phyloP scores from a whole-genome alignment of 129 eudicot species.

The Dittrichia graveolens region DNA sequence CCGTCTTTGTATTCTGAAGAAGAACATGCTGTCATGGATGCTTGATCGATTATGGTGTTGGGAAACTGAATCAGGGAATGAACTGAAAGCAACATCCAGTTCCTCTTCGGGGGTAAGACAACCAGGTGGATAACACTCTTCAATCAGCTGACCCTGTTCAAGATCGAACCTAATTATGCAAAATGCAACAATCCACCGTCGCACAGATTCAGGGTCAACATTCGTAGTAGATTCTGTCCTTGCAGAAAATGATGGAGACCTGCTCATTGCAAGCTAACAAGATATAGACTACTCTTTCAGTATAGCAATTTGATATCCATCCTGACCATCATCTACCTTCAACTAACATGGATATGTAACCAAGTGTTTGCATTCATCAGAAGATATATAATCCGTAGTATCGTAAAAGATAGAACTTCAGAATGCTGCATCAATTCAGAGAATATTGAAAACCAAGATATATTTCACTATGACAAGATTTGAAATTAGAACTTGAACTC shows the following conservation, averaged over 20 bases:
- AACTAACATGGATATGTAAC: conserved; percentile 16
- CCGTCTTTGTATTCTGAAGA: conserved; percentile 71
- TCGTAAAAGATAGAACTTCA: conserved; percentile 14
- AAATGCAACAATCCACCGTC: conserved; percentile 82
- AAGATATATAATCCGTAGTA: conserved; percentile 5
- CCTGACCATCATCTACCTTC: conserved; percentile 26
- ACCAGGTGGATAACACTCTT: conserved; percentile 89
- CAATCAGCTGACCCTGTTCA: conserved; percentile 91
- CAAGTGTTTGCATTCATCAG: conserved; percentile 14
- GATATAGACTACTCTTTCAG: conserved; percentile 24
- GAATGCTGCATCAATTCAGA: conserved; percentile 18
- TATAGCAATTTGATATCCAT: conserved; percentile 24
- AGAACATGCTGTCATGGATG: conserved; percentile 92
- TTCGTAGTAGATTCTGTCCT: conserved; percentile 51
- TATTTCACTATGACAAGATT: neutral
- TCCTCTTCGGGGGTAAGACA: conserved; percentile 92
- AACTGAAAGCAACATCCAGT: conserved; percentile 82
- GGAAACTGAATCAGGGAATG: conserved; percentile 98
- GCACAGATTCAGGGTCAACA: conserved; percentile 65
- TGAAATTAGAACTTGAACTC: neutral
- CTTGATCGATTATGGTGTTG: conserved; percentile 89
- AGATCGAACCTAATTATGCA: conserved; percentile 94
- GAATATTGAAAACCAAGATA: neutral
- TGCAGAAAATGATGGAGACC: conserved; percentile 76
- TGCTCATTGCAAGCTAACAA: conserved; percentile 65